These are phyloP conservation scores for Murraya koenigii DNA, from an alignment of 345 rosid species.

Conservation along the genomic window DNA sequence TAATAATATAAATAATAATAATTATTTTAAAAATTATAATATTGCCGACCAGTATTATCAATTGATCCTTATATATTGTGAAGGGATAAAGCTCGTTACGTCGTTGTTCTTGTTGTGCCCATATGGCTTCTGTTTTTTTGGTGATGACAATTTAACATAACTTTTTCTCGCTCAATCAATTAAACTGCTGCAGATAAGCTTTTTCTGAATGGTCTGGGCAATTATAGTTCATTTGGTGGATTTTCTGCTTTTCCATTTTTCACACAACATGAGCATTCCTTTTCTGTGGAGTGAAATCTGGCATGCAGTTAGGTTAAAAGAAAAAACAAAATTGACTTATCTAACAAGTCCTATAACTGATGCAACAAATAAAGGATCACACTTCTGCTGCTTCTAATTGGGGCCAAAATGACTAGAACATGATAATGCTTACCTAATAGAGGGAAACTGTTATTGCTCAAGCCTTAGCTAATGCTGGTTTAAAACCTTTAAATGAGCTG, in stretches of 20 bases:
- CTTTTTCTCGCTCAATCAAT: too few species aligned
- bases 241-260: background rate
- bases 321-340: background rate
- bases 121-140: too few species aligned
- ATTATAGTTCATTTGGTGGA: too few species aligned
- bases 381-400: background rate
- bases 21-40: too few species aligned
- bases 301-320: background rate
- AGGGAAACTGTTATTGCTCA: background rate
- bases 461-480: background rate
- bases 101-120: too few species aligned
- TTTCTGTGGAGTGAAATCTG: background rate
- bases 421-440: background rate
- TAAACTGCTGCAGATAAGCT: too few species aligned
- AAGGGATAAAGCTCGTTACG: too few species aligned
- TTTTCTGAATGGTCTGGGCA: too few species aligned
- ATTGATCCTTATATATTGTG: too few species aligned
- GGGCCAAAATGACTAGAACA: background rate
- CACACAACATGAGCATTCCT: background rate
- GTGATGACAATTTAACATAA: too few species aligned
- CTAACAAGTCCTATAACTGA: background rate
- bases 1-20: too few species aligned
- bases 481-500: background rate
- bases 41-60: too few species aligned
- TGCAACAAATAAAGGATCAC: background rate